A percentile compares a stretch with the other conserved stretches of the same genome.
Conservation (phyloP, 2,329 filamentous ascomycete species). For the Talaromyces sp. region DNA sequence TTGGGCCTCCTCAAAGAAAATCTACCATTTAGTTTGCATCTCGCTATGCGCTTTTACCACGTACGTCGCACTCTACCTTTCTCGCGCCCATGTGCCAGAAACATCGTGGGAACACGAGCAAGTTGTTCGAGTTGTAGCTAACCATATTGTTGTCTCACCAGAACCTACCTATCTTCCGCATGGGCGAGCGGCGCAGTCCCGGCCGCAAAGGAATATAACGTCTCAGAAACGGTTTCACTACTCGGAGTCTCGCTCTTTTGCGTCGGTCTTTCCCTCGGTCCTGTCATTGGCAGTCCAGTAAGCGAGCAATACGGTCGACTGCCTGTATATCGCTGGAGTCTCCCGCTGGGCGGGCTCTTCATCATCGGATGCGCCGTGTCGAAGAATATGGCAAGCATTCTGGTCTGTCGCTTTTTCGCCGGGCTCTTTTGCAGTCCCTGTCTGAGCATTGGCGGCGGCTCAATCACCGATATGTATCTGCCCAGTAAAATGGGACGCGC, state of each 20-base stretch:
- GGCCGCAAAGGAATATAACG: not conserved
- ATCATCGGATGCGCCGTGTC: conserved; percentile 4
- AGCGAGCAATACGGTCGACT: conserved; percentile 21
- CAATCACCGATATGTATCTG: conserved; percentile 60
- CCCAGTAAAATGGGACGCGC: not conserved
- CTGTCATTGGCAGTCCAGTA: conserved; percentile 20
- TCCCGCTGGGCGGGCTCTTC: conserved; percentile 5
- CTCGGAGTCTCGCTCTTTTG: conserved; percentile 7
- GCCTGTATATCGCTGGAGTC: conserved; percentile 15
- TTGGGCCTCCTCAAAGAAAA: not conserved
- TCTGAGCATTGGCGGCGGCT: conserved; percentile 55
- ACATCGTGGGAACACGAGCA: not conserved
- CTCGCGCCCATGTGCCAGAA: not conserved
- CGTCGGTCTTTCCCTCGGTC: conserved; percentile 12
- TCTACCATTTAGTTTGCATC: not conserved
- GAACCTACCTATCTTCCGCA: not conserved
- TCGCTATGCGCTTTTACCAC: not conserved
- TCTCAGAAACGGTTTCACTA: conserved; percentile 5
- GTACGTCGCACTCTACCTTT: not conserved
- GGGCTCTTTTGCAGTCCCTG: conserved; percentile 17
- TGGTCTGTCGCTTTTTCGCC: conserved; percentile 21
- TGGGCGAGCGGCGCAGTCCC: not conserved
- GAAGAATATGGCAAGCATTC: conserved; percentile 22
- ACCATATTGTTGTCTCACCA: not conserved
- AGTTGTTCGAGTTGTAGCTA: not conserved